Evolutionary conservation across 306 rosid genomes (phyloP), one percentile per base, ranked within the genome.

Genomic region (Dryas drummondii): DNA sequence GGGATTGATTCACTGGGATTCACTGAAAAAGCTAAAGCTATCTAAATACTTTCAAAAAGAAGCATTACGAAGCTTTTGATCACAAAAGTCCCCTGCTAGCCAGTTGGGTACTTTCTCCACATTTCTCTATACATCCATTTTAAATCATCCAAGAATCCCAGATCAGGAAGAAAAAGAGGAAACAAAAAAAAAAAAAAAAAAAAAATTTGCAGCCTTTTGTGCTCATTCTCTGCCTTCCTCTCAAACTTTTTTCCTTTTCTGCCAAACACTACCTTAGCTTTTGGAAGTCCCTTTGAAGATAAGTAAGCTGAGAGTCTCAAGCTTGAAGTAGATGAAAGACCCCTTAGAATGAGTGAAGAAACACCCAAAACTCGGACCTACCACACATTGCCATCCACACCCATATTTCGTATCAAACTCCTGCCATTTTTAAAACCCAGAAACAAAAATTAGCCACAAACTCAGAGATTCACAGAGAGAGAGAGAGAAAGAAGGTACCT

Each of bases 371-470:
- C 83, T 94, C 47, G 97, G 88, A 62, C 99, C 99, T 75, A 94
- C 99, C 86, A 92, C 99, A 69, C 97, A 94, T 87, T 94, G 99
- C 97, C 99, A 94, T 58, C 99, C 97, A 67, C 76, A 19, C 52
- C 97, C 97, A 80, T 87, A 88, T 79, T 80, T 87, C 74, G 76
- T 58, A 76, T 88, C 99, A 87, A 94, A 88, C 76, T 88, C 99
- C 99, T 91, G 62, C 77, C 73, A 46, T 81, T 78, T 55, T n/a
- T 4, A 63, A 68, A 68, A 10, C 50, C 22, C 9, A 57, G 65
- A 48, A 6, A 14, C 56, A 47, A 61, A 32, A 26, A 7, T 7
- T 2, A 32, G 37, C 37, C 37, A 32, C 2, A 32, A 32, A 32
- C 37, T 0, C 37, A 32, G 37, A 32, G 37, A 27, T 27, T 27